Percentiles rank a stretch among this genome's conserved stretches.
Conservation (phyloP, 1,284 basidiomycete species). For the Papiliotrema fonsecae region DNA sequence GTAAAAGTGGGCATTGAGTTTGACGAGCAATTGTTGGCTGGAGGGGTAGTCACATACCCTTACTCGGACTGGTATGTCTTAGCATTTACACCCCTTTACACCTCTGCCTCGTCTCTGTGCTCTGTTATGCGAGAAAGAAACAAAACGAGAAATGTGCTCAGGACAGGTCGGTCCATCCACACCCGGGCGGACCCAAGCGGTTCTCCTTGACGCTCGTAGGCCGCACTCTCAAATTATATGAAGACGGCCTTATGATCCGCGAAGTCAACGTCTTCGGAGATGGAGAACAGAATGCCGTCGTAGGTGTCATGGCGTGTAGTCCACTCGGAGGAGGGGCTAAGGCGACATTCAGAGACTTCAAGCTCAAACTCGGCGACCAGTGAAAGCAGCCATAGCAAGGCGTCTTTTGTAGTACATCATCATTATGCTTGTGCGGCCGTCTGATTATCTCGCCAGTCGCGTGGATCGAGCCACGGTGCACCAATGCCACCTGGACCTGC, state of each 20-base stretch:
- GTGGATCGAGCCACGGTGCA: too few relatives aligned
- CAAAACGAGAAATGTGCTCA: not conserved
- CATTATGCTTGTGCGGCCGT: too few relatives aligned
- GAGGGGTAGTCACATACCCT: conserved; percentile 4
- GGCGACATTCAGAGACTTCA: conserved; percentile 3
- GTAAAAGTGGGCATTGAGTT: conserved; percentile 6
- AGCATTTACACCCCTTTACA: too few relatives aligned
- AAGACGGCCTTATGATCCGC: conserved; percentile 1
- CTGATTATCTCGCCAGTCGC: too few relatives aligned
- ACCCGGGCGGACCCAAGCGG: not conserved
- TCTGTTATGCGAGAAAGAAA: not conserved
- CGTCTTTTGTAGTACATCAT: too few relatives aligned
- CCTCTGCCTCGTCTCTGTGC: too few relatives aligned
- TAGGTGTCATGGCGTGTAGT: conserved; percentile 6
- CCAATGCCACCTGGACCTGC: too few relatives aligned
- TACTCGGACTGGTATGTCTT: conserved; percentile 6
- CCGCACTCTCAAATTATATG: not conserved
- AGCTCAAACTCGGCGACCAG: too few relatives aligned
- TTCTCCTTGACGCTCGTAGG: not conserved
- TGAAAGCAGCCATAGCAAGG: too few relatives aligned
- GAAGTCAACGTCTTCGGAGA: conserved; percentile 8
- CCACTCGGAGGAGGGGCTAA: conserved; percentile 1
- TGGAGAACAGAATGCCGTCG: conserved; percentile 1
- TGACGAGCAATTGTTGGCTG: conserved; percentile 4
- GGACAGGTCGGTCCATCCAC: conserved; percentile 4